Evolutionary conservation across 225 moss, liverwort and hornwort genomes (phyloP).

Genomic region (Rhytidiadelphus loreus): DNA sequence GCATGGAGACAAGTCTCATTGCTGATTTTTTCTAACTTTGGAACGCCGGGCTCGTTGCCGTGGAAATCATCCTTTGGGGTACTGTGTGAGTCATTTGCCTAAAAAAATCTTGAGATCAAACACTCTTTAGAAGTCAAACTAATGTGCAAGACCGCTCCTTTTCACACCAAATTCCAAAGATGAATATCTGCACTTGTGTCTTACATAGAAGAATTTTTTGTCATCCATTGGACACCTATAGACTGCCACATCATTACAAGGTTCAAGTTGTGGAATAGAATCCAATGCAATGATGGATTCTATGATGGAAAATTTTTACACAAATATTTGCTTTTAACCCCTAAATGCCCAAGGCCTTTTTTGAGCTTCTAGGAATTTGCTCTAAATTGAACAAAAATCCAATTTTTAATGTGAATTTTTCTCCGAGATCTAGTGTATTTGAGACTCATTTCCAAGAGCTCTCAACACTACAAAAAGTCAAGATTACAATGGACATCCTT

Average conservation of each 20-base stretch:
- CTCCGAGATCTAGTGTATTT: too few species aligned
- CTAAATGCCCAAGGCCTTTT: too few species aligned
- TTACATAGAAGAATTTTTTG: neutral
- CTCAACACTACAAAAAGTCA: too few species aligned
- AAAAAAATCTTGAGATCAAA: neutral
- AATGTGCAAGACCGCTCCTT: neutral
- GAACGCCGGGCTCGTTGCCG: accelerated
- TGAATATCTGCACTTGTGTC: accelerated
- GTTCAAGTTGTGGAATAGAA: neutral
- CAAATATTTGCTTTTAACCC: too few species aligned
- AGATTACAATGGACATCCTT: too few species aligned
- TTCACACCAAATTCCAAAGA: neutral
- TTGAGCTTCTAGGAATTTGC: too few species aligned
- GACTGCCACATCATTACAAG: accelerated
- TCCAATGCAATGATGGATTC: neutral
- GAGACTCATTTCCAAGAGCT: too few species aligned
- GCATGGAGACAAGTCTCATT: too few species aligned
- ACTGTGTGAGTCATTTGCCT: neutral
- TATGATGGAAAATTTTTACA: neutral
- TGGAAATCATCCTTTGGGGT: neutral
- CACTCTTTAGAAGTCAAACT: neutral
- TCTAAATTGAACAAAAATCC: too few species aligned
- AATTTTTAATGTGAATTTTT: too few species aligned
- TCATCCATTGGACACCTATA: too few species aligned
- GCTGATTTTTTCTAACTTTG: neutral